Base-by-base conservation (phyloP, 257 asterid species). In the Cordia subcordata region DNA sequence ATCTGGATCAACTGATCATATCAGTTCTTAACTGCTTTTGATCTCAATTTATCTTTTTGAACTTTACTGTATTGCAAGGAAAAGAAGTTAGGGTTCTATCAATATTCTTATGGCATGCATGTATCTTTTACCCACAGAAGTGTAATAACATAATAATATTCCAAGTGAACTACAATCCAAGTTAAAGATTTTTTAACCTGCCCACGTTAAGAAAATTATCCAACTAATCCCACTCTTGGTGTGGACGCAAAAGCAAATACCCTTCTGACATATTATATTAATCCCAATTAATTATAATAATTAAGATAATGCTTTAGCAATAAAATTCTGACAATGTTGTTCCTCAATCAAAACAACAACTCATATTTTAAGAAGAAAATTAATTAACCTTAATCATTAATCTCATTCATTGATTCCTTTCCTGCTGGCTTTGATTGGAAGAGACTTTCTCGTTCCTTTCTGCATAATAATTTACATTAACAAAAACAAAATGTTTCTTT, bases 311-410 rank as follows among this genome's bases (percentile, higher is more conserved):
- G 67, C 38, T 58, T 55, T 37, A 1, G 35, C 35, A 27, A 56
- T 35, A 23, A 40, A 57, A 33, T 45, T 75, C 84, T 76, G 85
- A 76, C 88, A 82, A 21, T 40, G 46, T 27, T 78, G 85, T 78
- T 77, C 58, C 55, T 55, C 69, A 67, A 78, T 38, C 27, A 38
- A 63, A 49, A 67, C 55, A 45, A 40, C 55, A 60, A 55, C 49
- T 32, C 55, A 21, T 35, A 44, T 68, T 58, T n/a, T n/a, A n/a
- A n/a, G n/a, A 27, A 42, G 40, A 58, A 18, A 56, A 5, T 33
- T 58, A 22, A 59, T 51, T 60, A 46, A 60, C 56, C 60, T 66
- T 73, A 75, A 77, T 74, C 71, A 71, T 66, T 66, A 67, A 74
- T 60, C 55, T 68, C 64, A 27, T 74, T 71, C 52, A 35, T 19